phyloP scores from a whole-genome alignment of 352 stramenopile species.

The Plasmopara muralis region DNA sequence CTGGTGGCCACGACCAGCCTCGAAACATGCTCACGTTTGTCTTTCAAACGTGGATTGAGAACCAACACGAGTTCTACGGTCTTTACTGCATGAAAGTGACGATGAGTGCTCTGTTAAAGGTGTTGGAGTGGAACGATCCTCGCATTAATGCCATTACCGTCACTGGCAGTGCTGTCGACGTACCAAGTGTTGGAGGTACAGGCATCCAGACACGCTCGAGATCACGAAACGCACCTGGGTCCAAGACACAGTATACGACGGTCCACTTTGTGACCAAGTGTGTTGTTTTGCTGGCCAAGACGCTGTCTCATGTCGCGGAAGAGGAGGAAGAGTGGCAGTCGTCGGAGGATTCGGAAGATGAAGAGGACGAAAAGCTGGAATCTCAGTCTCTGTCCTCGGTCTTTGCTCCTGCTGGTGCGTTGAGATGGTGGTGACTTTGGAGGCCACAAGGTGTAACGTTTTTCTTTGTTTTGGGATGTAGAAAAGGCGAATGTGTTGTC shows the following conservation, averaged over 20 bases:
- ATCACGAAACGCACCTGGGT: constrained; percentile 25
- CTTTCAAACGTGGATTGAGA: constrained; percentile 76
- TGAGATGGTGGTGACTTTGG: not conserved
- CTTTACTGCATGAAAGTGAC: constrained; percentile 83
- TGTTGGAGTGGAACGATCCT: constrained; percentile 68
- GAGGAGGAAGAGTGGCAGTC: constrained; percentile 77
- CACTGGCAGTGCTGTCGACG: constrained; percentile 40
- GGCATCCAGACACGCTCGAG: constrained; percentile 56
- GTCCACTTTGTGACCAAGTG: constrained; percentile 82
- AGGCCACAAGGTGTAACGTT: not conserved
- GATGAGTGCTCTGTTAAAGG: constrained; percentile 64
- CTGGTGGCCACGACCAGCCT: constrained; percentile 12
- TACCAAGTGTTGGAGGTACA: constrained; percentile 2
- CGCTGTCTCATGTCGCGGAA: constrained; percentile 55
- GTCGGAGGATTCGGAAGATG: constrained; percentile 31
- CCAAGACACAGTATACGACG: constrained; percentile 38
- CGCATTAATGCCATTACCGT: constrained; percentile 62
- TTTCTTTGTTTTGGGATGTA: constrained; percentile 18
- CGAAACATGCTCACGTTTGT: constrained; percentile 75
- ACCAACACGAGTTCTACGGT: constrained; percentile 78
- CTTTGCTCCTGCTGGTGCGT: constrained; percentile 66
- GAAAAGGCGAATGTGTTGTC: constrained; percentile 67
- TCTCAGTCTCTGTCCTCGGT: constrained; percentile 32
- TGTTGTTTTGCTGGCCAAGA: constrained; percentile 66
- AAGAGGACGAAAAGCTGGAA: not conserved